Conservation (phyloP, 2,329 filamentous ascomycete genomes). For the Fusarium stilboides region DNA sequence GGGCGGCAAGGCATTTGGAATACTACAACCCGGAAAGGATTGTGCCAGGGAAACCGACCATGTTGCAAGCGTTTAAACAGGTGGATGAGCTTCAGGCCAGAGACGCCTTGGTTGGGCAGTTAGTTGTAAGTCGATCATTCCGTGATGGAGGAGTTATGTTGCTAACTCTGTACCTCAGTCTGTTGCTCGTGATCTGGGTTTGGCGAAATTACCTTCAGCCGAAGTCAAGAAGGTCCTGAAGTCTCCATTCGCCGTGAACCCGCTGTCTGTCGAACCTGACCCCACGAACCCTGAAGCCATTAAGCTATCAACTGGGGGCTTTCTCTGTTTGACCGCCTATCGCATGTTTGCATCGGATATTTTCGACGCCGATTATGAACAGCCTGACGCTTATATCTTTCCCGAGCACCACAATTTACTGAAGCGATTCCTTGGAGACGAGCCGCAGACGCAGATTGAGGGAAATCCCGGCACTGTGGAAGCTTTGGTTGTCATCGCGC, state of each 20-base stretch:
- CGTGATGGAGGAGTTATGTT: background rate
- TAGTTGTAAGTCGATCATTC: conserved; percentile 68
- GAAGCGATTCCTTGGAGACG: conserved; percentile 66
- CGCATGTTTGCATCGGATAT: conserved; percentile 74
- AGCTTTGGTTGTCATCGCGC: conserved; percentile 71
- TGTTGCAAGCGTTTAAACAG: conserved; percentile 75
- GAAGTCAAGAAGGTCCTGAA: conserved; percentile 64
- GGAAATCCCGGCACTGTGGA: conserved; percentile 70
- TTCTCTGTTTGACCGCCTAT: conserved; percentile 72
- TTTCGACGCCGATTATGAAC: conserved; percentile 70
- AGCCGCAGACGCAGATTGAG: conserved; percentile 65
- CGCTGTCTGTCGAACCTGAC: conserved; percentile 63
- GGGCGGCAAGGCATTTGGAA: conserved; percentile 77
- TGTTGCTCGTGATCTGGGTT: conserved; percentile 73
- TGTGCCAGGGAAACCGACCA: conserved; percentile 73
- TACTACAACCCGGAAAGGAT: conserved; percentile 75
- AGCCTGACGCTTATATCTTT: conserved; percentile 70
- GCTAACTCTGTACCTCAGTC: conserved; percentile 60
- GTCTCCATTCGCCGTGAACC: conserved; percentile 60
- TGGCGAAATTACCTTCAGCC: conserved; percentile 62
- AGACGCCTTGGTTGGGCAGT: conserved; percentile 78
- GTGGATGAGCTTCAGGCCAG: conserved; percentile 73
- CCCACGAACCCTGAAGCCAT: conserved; percentile 66
- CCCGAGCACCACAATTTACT: conserved; percentile 72
- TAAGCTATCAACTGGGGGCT: conserved; percentile 71